Evolutionary conservation across 1,284 basidiomycete species (phyloP).

Genomic region (Inonotus hispidus): DNA sequence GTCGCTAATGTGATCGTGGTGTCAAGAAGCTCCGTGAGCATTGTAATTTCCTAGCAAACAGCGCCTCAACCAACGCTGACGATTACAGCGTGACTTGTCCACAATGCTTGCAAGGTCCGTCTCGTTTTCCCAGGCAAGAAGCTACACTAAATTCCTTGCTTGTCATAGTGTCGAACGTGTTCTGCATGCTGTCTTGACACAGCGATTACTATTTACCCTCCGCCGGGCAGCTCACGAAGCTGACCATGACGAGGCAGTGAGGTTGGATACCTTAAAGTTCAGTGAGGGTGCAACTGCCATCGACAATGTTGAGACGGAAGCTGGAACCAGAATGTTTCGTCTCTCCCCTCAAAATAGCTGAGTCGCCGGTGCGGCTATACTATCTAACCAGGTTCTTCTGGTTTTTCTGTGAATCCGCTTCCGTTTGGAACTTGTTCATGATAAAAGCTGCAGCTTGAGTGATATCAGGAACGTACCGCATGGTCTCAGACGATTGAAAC

Average conservation of each 20-base stretch:
- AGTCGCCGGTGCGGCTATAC: too few species aligned
- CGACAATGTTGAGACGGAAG: background rate
- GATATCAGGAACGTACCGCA: too few species aligned
- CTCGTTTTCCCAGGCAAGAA: too few species aligned
- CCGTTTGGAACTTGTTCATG: too few species aligned
- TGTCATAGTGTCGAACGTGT: conserved; percentile 4
- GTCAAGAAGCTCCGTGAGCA: background rate
- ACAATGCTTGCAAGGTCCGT: conserved; percentile 2
- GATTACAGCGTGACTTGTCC: background rate
- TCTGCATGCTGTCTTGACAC: conserved; percentile 1
- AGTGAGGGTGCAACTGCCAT: background rate
- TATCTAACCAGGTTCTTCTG: too few species aligned
- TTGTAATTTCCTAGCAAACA: background rate
- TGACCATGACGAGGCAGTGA: background rate
- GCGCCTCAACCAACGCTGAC: background rate
- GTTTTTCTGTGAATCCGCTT: too few species aligned
- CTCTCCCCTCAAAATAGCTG: background rate
- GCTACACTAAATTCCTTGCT: too few species aligned
- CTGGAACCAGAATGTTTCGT: background rate
- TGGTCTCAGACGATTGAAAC: too few species aligned
- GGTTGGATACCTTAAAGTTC: background rate
- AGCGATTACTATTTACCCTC: conserved; percentile 1
- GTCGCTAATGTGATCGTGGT: conserved; percentile 6
- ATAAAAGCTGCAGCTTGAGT: too few species aligned
- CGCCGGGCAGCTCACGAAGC: background rate